Conservation (phyloP, 1,284 basidiomycete genomes). For the Ustilago nuda region DNA sequence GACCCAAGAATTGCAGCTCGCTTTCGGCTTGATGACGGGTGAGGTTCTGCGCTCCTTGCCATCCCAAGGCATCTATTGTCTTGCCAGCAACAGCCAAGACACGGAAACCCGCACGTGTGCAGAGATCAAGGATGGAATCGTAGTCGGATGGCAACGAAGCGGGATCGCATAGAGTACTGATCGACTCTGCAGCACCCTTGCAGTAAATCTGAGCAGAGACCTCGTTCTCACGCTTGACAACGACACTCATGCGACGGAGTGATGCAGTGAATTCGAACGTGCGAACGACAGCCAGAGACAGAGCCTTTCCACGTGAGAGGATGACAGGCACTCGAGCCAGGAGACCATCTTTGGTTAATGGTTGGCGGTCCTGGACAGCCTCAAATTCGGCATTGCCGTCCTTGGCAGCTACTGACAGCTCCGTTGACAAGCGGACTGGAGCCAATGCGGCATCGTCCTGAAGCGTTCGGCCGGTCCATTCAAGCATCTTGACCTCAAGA, state of each 20-base stretch:
- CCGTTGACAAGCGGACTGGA: constrained; percentile 23
- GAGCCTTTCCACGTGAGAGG: not conserved
- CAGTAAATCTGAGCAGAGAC: constrained; percentile 95
- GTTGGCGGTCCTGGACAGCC: constrained; percentile 1
- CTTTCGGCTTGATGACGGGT: constrained; percentile 97
- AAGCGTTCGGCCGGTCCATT: constrained; percentile 93
- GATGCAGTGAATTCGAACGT: constrained; percentile 97
- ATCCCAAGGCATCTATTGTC: constrained; percentile 89
- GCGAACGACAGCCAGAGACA: constrained; percentile 81
- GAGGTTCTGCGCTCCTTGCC: constrained; percentile 97
- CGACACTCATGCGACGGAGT: constrained; percentile 94
- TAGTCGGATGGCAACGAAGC: constrained; percentile 82
- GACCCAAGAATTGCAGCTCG: constrained; percentile 87
- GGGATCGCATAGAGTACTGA: constrained; percentile 82
- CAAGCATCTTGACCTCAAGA: constrained; percentile 87
- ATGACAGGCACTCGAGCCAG: constrained; percentile 42
- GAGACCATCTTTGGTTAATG: constrained; percentile 28
- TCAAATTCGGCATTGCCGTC: not conserved
- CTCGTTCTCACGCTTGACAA: constrained; percentile 92
- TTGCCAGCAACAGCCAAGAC: constrained; percentile 99
- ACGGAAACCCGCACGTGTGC: constrained; percentile 95
- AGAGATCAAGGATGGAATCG: constrained; percentile 94
- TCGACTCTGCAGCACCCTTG: constrained; percentile 98
- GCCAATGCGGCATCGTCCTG: constrained; percentile 27
- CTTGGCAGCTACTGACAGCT: not conserved